Conservation (phyloP, 1,284 basidiomycete genomes). For the Athelia psychrophila region DNA sequence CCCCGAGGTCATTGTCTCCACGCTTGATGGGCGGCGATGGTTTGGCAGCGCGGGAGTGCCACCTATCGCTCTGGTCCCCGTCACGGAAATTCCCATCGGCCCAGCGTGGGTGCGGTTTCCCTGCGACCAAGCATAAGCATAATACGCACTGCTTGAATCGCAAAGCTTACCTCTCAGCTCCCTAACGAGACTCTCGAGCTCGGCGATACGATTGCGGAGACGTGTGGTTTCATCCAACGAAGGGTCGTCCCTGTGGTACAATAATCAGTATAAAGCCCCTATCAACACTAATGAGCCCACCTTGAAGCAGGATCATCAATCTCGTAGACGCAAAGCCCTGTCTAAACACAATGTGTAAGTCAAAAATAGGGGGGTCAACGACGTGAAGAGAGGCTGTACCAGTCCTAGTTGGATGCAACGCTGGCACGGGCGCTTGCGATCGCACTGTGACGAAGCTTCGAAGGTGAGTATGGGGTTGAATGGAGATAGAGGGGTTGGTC, state of each 20-base stretch:
- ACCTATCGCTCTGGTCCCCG: constrained; percentile 75
- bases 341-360: constrained; percentile 40
- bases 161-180: constrained; percentile 62
- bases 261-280: constrained; percentile 6
- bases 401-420: constrained; percentile 81
- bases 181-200: constrained; percentile 85
- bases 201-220: constrained; percentile 81
- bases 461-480: constrained; percentile 7
- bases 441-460: constrained; percentile 49
- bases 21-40: constrained; percentile 40
- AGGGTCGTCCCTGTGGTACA: constrained; percentile 70
- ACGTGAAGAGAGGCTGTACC: constrained; percentile 37
- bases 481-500: constrained; percentile 5
- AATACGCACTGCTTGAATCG: neutral
- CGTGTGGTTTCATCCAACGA: constrained; percentile 80
- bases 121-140: constrained; percentile 29
- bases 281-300: constrained; percentile 36
- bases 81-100: constrained; percentile 74
- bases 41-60: constrained; percentile 81
- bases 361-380: constrained; percentile 7
- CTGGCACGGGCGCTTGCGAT: constrained; percentile 82
- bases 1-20: constrained; percentile 25
- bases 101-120: constrained; percentile 82
- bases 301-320: constrained; percentile 83
- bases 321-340: constrained; percentile 89